Base-by-base conservation (phyloP, 1,284 basidiomycete species). In the Microbotryum intermedium region DNA sequence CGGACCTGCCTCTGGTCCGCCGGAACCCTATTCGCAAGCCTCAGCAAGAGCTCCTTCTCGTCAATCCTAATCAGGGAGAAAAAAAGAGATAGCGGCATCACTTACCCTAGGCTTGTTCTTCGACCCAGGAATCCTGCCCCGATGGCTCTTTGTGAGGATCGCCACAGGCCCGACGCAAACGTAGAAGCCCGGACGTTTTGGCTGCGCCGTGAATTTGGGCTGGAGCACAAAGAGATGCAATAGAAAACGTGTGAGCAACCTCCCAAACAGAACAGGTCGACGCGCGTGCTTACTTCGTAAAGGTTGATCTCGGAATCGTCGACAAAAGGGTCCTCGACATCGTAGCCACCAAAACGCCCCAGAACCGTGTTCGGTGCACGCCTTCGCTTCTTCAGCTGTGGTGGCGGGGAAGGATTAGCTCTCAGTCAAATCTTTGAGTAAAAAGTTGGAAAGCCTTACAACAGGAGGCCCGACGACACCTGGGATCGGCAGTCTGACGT, bases 251-350 rank as follows among this genome's bases (percentile, higher is more conserved):
- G 20, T 18, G 11, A 26, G 50, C 45, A 46, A 45, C 2, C 13
- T 11, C 10, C 16, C 30, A 23, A 25, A 4, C 26, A 43, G 20
- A 44, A 26, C 25, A 8, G 20, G 25, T 6, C 11, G 34, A 23
- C 23, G 16, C 3, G 2, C 5, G 3, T 28, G 23, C 57, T 90
- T 2, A 91, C 85, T 72, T 93, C 86, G 76, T 97, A 92, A 47
- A 93, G 79, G 23, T 83, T 84, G 57, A 95, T 81, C 73, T 98
- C 93, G 0, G 90, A 90, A 76, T 98, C 94, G 78, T 98, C 94
- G 71, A 98, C 97, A 77, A 97, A 97, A 0, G 90, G 88, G 76
- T 98, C 94, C 1, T 81, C 79, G 21, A 86, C 79, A 76, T 98
- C 93, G 78, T 98, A 98, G 23, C 75, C 74, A 51, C 75, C 76